Base-by-base conservation (phyloP, 305 asterid species). In the Ajuga reptans region DNA sequence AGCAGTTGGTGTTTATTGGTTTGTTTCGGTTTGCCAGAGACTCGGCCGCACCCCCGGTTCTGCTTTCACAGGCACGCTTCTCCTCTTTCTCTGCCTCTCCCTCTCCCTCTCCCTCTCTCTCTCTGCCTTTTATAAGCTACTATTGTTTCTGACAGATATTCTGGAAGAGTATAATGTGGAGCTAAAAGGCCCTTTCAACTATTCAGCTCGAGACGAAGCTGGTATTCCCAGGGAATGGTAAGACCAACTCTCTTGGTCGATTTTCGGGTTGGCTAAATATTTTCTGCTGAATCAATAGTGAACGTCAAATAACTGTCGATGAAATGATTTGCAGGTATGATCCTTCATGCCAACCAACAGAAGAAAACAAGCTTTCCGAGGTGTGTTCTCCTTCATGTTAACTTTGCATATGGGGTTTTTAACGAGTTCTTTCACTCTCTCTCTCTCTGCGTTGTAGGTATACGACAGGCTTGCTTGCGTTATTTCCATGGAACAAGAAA, bases 1-100 rank as follows among this genome's bases (percentile, higher is more conserved):
- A 11, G 95, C 99, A 10, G 95, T 90, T 52, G 97, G 96, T 17
- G 92, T 93, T 60, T 86, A 80, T 79, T 90, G 97, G 97, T 93
- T 93, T 67, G 74, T 87, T 50, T 84, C 84, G 6, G 84, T 90
- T 68, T 93, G 99, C 84, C 90, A 83, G 84, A 84, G 81, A 79
- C 72, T 89, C 83, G 89, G 88, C 0, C 77, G 84, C 15, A 17
- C 82, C 33, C 97, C 97, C 47, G 80, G 77, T 79, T 73, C 90
- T 69, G 77, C 95, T 17, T 93, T 93, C 73, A 78, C 83, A 83
- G 96, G 98, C 71, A 45, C 17, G 56, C 68, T 51, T 3, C 8
- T 46, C 65, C 43, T 14, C 27, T n/a, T n/a, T n/a, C n/a, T 54
- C 39, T 6, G 10, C 21, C 42, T 1, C 18, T n/a, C 31, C 36